Base-by-base conservation (phyloP, 2,329 filamentous ascomycete genomes). In the Paracorniculantispora psalliotae region DNA sequence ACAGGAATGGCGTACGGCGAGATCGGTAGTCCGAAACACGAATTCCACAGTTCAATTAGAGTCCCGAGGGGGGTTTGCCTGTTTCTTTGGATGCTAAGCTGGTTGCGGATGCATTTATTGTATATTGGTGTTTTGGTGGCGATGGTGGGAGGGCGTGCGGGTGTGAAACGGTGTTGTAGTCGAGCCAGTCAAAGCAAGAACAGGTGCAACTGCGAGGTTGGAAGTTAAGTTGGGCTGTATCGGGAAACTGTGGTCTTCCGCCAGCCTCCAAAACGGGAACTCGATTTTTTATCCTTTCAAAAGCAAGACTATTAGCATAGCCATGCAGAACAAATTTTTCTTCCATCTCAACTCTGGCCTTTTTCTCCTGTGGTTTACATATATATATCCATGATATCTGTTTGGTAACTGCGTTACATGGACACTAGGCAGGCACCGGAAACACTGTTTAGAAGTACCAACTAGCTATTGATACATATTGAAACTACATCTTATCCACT, bases 251-350 rank as follows among this genome's bases (percentile, higher is more conserved):
- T 37, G 12, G 33, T 46, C 17, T 23, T 23, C 21, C 25, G 28
- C 39, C 39, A 41, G 52, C 52, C 46, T 46, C 25, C 33, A 53
- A 15, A 30, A 44, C n/a, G 17, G 26, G n/a, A 23, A 25, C 23
- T 19, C 1, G 37, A 19, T 25, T 54, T 44, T 35, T 25, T 25
- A 25, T 26, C 19, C 19, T 53, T 41, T 39, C 26, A 23, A 37
- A 44, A 26, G 28, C 52, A 55, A 26, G 28, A 46, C 26, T 55
- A 55, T 35, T 46, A 55, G 52, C 52, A 55, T 55, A 47, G 53
- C 43, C 53, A 48, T 47, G 53, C 41, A 28, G 10, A 21, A 26
- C 23, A 12, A 37, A 21, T 44, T 19, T 46, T 21, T 47, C 13
- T 39, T 56, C n/a, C 2, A 6, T 15, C 25, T 19, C 13, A n/a